Evolutionary conservation across 2,329 filamentous ascomycete species (phyloP), one percentile per base, ranked within the genome.

Genomic region (Phaeosphaeriaceae sp.): DNA sequence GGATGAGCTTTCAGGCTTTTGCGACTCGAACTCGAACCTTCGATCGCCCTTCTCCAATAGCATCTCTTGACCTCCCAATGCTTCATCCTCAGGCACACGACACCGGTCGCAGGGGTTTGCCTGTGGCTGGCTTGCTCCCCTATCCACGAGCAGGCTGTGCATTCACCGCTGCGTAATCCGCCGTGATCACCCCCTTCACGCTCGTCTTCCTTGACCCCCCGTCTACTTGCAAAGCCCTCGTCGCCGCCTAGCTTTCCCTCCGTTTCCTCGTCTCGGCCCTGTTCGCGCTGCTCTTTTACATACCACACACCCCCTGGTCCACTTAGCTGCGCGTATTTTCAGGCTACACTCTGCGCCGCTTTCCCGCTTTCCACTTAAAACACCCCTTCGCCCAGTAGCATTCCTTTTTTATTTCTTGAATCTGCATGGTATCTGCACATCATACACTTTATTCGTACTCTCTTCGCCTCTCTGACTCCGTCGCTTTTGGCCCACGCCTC

Each of bases 341-440:
- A 71, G 68, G 67, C 68, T 70, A 55, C 68, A 66, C 44, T 63
- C 60, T 54, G 53, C 54, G 52, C 61, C 55, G 48, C 54, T 56
- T 52, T 52, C 42, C 61, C 55, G 48, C 54, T 56, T 52, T 52
- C 42, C 60, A 62, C 63, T 63, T 65, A 68, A 68, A 61, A 50
- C 56, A 47, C 45, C 40, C 42, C 54, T 42, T 46, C 46, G 56
- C 52, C 64, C 61, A 54, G 58, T 56, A 64, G 50, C 52, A 57
- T 60, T 63, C 50, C 56, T 42, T 42, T 58, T 26, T 56, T 57
- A 46, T 46, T 58, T 57, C 44, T 63, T 37, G 38, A 52, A 52
- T 33, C 42, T 58, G 57, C 60, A 62, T 56, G 56, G 45, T 53
- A 49, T 42, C 55, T 63, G 60, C 62, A 66, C 52, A 52, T 58